phyloP scores from a whole-genome alignment of 176 grass and related monocot genomes.

The Lolium multiflorum region DNA sequence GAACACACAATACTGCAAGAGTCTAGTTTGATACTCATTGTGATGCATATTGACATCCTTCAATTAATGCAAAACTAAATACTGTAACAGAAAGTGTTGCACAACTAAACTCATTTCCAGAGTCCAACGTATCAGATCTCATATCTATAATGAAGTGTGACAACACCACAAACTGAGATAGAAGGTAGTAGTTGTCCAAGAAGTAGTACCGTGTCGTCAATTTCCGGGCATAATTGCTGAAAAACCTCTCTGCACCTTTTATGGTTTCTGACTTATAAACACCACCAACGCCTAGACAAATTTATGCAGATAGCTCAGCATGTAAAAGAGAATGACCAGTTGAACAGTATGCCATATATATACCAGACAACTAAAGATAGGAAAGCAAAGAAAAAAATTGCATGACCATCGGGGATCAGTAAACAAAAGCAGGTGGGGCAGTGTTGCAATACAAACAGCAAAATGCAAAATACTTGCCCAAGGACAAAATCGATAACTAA shows the following conservation, averaged over 20 bases:
- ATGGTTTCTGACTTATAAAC: constrained; percentile 92
- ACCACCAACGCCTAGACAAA: constrained; percentile 67
- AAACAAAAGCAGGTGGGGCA: constrained; percentile 29
- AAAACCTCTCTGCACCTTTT: constrained; percentile 71
- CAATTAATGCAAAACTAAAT: constrained; percentile 34
- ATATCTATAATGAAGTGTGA: not conserved
- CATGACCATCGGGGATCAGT: not conserved
- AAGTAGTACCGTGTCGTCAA: constrained; percentile 62
- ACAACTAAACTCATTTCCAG: constrained; percentile 7
- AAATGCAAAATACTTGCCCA: constrained; percentile 6
- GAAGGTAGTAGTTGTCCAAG: constrained; percentile 21
- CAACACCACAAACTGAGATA: constrained; percentile 13
- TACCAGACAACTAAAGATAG: constrained; percentile 26
- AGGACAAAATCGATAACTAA: not conserved
- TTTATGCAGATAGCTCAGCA: constrained; percentile 4
- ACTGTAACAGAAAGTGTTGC: not conserved
- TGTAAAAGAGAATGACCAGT: constrained; percentile 21
- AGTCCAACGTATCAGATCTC: constrained; percentile 18
- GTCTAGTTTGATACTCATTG: constrained; percentile 21
- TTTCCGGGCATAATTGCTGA: constrained; percentile 54
- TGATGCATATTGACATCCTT: constrained; percentile 6
- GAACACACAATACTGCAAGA: not conserved
- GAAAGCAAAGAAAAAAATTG: not conserved
- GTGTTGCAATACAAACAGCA: not conserved
- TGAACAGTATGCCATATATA: constrained; percentile 13